These are phyloP conservation scores for Leccinum boreale DNA, from an alignment of 768 basidiomycete genomes.

Conservation along the genomic window DNA sequence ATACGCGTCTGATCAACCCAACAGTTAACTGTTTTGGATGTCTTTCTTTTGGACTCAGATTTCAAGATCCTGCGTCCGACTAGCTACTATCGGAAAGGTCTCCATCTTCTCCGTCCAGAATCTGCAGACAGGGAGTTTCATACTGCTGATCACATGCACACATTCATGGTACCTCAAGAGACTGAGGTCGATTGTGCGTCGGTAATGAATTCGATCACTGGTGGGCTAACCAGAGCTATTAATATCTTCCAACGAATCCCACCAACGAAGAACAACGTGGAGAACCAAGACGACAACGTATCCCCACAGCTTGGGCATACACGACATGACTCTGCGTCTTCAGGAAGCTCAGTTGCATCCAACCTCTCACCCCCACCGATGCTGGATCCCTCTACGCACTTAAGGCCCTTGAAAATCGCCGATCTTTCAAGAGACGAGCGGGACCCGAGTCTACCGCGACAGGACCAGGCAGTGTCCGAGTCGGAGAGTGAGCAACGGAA, in stretches of 20 bases:
- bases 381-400: constrained; percentile 79
- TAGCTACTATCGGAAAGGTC: constrained; percentile 82
- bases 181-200: constrained; percentile 36
- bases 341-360: constrained; percentile 38
- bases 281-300: constrained; percentile 2
- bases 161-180: constrained; percentile 19
- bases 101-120: constrained; percentile 58
- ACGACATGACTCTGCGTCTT: constrained; percentile 22
- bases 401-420: constrained; percentile 46
- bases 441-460: constrained; percentile 19
- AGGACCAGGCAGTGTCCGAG: neutral
- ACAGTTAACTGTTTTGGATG: constrained; percentile 86
- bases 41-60: constrained; percentile 86
- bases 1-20: neutral
- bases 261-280: constrained; percentile 7
- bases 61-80: constrained; percentile 90
- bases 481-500: constrained; percentile 40
- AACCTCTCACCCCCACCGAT: constrained; percentile 49
- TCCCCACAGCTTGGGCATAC: neutral
- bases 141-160: constrained; percentile 16
- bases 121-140: constrained; percentile 26
- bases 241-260: constrained; percentile 29
- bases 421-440: constrained; percentile 16
- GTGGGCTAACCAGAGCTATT: constrained; percentile 45
- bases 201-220: constrained; percentile 47